Conservation (phyloP, 192 early-diverging fungal genomes). For the Funneliformis geosporum region DNA sequence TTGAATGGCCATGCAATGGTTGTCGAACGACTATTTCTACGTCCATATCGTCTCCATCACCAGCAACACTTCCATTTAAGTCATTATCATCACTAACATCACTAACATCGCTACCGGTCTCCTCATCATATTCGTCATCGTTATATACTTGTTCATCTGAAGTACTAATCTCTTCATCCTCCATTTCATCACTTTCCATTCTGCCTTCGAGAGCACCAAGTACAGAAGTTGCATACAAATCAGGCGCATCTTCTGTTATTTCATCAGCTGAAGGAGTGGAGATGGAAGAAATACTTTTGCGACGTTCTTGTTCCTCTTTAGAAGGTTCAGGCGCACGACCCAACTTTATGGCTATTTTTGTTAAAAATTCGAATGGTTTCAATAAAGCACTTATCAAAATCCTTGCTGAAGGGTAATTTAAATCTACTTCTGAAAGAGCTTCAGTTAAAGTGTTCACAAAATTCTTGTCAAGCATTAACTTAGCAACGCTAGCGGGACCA, state of each 20-base stretch:
- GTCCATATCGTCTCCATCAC: constrained; percentile 64
- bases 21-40: constrained; percentile 51
- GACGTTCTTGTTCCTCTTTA: constrained; percentile 44
- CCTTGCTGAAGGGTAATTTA: constrained; percentile 85
- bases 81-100: constrained; percentile 57
- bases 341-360: constrained; percentile 85
- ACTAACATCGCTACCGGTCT: constrained; percentile 61
- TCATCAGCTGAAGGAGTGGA: constrained; percentile 40
- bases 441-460: constrained; percentile 79
- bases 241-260: constrained; percentile 69
- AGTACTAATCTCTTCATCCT: constrained; percentile 52
- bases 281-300: constrained; percentile 52
- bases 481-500: constrained; percentile 59
- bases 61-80: constrained; percentile 45
- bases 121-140: constrained; percentile 72
- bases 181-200: constrained; percentile 70
- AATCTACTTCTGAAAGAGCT: constrained; percentile 81
- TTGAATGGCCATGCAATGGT: constrained; percentile 43
- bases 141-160: constrained; percentile 66
- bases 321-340: constrained; percentile 65
- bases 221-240: constrained; percentile 80
- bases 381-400: constrained; percentile 74
- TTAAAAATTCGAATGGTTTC: constrained; percentile 86
- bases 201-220: constrained; percentile 79
- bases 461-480: constrained; percentile 87